Evolutionary conservation across 2,329 filamentous ascomycete species (phyloP).

Genomic region (Xylariaceae sp.): DNA sequence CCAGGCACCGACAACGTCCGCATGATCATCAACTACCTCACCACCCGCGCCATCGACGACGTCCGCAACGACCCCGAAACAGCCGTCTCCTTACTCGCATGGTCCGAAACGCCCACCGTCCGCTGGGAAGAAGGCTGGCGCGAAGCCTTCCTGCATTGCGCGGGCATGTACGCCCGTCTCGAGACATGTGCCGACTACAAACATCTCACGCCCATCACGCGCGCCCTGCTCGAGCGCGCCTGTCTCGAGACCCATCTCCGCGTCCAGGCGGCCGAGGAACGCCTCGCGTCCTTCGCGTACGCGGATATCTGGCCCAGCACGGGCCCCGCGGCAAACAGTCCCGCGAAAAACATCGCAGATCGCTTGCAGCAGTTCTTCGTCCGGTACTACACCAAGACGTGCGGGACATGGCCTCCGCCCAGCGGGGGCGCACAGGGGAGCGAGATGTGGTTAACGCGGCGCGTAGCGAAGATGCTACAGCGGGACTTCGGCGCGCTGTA

Average conservation of each 20-base stretch:
- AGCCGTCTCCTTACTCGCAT: constrained; percentile 58
- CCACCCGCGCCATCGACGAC: constrained; percentile 57
- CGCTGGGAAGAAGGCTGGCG: constrained; percentile 63
- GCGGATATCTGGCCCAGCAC: constrained; percentile 53
- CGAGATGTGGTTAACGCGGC: constrained; percentile 57
- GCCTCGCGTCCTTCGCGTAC: constrained; percentile 56
- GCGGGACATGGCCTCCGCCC: constrained; percentile 57
- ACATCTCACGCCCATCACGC: constrained; percentile 55
- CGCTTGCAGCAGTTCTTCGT: constrained; percentile 57
- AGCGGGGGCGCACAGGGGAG: constrained; percentile 31
- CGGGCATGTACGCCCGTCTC: constrained; percentile 56
- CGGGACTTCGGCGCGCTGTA: constrained; percentile 64
- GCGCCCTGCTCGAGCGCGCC: constrained; percentile 57
- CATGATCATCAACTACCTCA: constrained; percentile 57
- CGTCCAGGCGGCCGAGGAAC: constrained; percentile 57
- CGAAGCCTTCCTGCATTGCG: constrained; percentile 62
- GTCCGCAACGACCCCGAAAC: constrained; percentile 54
- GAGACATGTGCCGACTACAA: constrained; percentile 52
- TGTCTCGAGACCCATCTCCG: constrained; percentile 57
- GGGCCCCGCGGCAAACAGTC: constrained; percentile 29
- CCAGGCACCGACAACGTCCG: constrained; percentile 52
- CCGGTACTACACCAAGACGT: constrained; percentile 50
- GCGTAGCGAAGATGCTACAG: constrained; percentile 52
- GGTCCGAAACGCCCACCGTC: constrained; percentile 58
- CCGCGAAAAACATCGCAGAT: constrained; percentile 52